Percentiles rank a stretch among this genome's conserved stretches.
Evolutionary conservation across 192 early-diverging fungal species (phyloP).

Genomic region (Chytriomyces confervae): DNA sequence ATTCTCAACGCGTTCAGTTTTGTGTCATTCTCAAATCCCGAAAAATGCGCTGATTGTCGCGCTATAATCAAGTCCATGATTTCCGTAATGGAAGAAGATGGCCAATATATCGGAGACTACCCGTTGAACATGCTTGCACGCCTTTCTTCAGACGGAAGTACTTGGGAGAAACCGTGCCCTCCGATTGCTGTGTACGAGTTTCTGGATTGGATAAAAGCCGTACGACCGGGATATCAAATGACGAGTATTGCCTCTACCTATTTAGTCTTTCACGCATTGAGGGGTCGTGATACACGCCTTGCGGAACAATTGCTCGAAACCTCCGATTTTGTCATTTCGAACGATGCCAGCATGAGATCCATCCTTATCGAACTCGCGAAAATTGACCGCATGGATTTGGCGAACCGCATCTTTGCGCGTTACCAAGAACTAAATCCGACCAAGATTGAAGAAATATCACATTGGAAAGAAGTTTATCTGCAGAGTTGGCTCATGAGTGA

Average conservation of each 20-base stretch:
- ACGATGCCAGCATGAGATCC: not conserved
- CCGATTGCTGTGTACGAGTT: conserved; percentile 7
- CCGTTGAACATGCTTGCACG: conserved; percentile 1
- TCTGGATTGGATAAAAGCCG: conserved; percentile 3
- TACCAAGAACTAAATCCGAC: not conserved
- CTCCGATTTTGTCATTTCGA: not conserved
- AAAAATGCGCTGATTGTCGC: not conserved
- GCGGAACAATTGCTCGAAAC: conserved; percentile 18
- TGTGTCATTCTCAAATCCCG: not conserved
- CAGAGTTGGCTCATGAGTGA: not conserved
- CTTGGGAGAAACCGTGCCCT: not conserved
- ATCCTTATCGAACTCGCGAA: not conserved
- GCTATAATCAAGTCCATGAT: conserved; percentile 8
- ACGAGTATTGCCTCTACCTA: not conserved
- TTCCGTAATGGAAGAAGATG: conserved; percentile 4
- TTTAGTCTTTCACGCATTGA: not conserved
- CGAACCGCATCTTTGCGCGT: not conserved
- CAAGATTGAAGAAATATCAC: not conserved
- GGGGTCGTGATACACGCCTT: not conserved
- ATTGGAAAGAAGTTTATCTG: not conserved
- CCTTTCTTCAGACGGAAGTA: not conserved
- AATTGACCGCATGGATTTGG: not conserved
- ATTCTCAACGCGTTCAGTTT: not conserved
- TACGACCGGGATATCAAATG: not conserved
- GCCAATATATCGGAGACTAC: conserved; percentile 5